These are phyloP conservation scores for Phialophora chinensis DNA, from an alignment of 2,329 filamentous ascomycete genomes.

Conservation along the genomic window DNA sequence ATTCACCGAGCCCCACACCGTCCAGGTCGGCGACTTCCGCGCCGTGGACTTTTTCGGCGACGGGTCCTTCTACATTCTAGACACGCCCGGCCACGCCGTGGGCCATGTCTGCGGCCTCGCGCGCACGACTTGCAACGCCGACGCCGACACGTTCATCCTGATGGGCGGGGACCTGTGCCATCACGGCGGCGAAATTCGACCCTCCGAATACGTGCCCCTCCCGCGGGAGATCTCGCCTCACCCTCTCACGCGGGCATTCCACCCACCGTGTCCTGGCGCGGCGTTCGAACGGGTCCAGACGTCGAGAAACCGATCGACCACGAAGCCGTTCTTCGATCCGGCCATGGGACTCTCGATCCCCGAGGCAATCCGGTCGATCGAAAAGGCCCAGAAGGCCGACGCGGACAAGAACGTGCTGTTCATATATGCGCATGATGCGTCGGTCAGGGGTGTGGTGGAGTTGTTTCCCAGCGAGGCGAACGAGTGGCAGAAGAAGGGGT, in stretches of 20 bases:
- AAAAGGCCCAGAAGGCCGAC: slow-evolving; percentile 36
- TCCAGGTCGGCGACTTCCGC: slow-evolving; percentile 45
- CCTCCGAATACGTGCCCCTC: slow-evolving; percentile 21
- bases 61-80: slow-evolving; percentile 51
- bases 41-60: slow-evolving; percentile 53
- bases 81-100: slow-evolving; percentile 55
- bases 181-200: slow-evolving; percentile 42
- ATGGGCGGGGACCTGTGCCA: slow-evolving; percentile 59
- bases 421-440: slow-evolving; percentile 42
- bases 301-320: slow-evolving; percentile 1
- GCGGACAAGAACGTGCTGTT: slow-evolving; percentile 42
- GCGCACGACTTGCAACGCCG: slow-evolving; percentile 45
- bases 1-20: slow-evolving; percentile 14
- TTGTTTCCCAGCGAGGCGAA: slow-evolving; percentile 39
- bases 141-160: slow-evolving; percentile 51
- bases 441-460: slow-evolving; percentile 39
- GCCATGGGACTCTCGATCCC: slow-evolving; percentile 31
- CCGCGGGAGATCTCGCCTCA: slow-evolving; percentile 20
- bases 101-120: slow-evolving; percentile 60
- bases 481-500: slow-evolving; percentile 43
- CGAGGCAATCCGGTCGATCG: slow-evolving; percentile 30
- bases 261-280: slow-evolving; percentile 13
- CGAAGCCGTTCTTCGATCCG: slow-evolving; percentile 44
- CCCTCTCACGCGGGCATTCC: slow-evolving; percentile 1
- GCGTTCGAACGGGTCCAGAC: slow-evolving; percentile 11